Evolutionary conservation across 148 eudicot genomes (phyloP), one percentile per base, ranked within the genome.

Genomic region (Limonium bicolor): DNA sequence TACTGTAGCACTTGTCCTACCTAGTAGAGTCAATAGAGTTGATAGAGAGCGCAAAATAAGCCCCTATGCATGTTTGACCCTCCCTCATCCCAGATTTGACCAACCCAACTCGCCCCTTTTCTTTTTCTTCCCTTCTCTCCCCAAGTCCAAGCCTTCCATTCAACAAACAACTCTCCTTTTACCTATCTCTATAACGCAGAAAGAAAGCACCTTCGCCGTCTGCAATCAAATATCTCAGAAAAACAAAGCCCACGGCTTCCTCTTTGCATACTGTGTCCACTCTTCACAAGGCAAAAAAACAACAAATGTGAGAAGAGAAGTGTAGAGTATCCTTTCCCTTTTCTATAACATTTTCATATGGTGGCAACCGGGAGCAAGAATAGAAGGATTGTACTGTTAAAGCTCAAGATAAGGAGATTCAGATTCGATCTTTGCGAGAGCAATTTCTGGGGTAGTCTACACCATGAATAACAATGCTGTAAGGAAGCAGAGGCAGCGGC

Each of bases 111-210:
- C n/a, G n/a, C n/a, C n/a, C n/a, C n/a, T n/a, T n/a, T n/a, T 31
- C 41, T 3, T 36, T 23, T 17, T 25, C 46, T 13, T 41, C 46
- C 6, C 23, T 8, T 22, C 2, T 10, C 5, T 15, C 33, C n/a
- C 33, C 28, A 45, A 45, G n/a, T 45, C 50, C 50, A 27, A 27
- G 20, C 13, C 50, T 26, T 26, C 50, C 19, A 21, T 21, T 44
- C 25, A 17, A 26, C 14, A 44, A 44, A 44, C 46, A 19, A 41
- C 24, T 41, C 38, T n/a, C n/a, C n/a, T n/a, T n/a, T n/a, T n/a
- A n/a, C n/a, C n/a, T n/a, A n/a, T n/a, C n/a, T n/a, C n/a, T n/a
- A n/a, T n/a, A n/a, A n/a, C n/a, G n/a, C n/a, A 34, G 11, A 34
- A 1, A 34, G 11, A 5, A 34, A 33, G 14, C 11, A 4, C 37